Conservation (phyloP, 768 basidiomycete species). For the Pholiota conissans region DNA sequence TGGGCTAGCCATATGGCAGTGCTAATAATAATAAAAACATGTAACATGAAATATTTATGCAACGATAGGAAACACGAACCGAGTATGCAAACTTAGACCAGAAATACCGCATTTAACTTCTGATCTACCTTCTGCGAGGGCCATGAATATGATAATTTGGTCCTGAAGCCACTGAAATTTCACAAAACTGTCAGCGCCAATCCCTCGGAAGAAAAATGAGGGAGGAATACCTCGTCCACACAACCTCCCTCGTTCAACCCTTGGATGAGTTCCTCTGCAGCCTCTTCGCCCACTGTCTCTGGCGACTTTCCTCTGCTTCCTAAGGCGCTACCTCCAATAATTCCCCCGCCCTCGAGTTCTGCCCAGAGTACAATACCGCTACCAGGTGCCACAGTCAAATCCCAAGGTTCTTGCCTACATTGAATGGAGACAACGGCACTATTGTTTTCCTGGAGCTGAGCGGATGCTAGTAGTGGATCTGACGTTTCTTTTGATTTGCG, state of each 20-base stretch:
- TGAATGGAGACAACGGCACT: conserved; percentile 39
- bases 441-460: conserved; percentile 12
- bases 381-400: conserved; percentile 56
- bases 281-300: conserved; percentile 52
- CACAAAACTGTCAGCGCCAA: no score
- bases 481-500: background rate
- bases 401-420: conserved; percentile 40
- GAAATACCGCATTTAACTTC: conserved; percentile 52
- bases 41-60: no score
- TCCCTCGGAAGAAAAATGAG: background rate
- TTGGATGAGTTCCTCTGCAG: conserved; percentile 56
- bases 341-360: conserved; percentile 64
- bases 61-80: conserved; percentile 32
- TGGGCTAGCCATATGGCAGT: conserved; percentile 77
- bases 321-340: conserved; percentile 69
- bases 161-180: conserved; percentile 51
- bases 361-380: conserved; percentile 78
- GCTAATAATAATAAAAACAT: conserved; percentile 23
- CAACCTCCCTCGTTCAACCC: conserved; percentile 68
- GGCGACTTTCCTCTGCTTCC: conserved; percentile 51
- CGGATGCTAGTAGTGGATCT: background rate
- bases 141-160: conserved; percentile 78
- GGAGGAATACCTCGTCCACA: conserved; percentile 60
- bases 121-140: conserved; percentile 66
- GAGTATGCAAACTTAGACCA: conserved; percentile 68